Evolutionary conservation across 2,329 filamentous ascomycete species (phyloP), one percentile per base, ranked within the genome.

Genomic region (Ophiostoma triangulosporum): DNA sequence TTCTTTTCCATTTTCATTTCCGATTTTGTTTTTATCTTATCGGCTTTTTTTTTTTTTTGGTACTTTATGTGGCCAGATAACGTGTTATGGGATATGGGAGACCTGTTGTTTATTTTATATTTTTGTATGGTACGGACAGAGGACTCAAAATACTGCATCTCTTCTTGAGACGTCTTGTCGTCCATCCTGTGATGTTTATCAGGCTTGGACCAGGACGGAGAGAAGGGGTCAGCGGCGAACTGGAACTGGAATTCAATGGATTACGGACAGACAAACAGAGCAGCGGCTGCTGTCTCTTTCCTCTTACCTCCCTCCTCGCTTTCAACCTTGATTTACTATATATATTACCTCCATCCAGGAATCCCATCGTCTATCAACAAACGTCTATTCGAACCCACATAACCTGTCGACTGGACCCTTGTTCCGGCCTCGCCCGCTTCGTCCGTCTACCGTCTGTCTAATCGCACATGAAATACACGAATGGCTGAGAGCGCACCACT

Each of bases 11-110:
- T 17, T 31, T 9, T 46, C 33, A 29, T 48, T 49, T 40, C 17
- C 5, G 27, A 22, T 15, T 24, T 4, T 48, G 17, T 40, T 15
- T 22, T 31, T n/a, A 14, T 38, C 24, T 50, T 43, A 20, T 31
- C 26, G 27, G 43, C n/a, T 17, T 53, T 36, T 51, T 3, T 43
- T 48, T 50, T 14, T 38, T 50, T 51, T 50, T 4, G 8, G 6
- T 50, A 12, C 48, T n/a, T 46, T 27, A 29, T 48, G 52, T 46
- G 52, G 48, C 48, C 52, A 54, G 48, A 54, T 54, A 46, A 54
- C 36, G 52, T 46, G 26, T 50, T 46, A 46, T 36, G 48, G 48
- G 48, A 45, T 32, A 54, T 46, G 36, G 51, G 52, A 54, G 52
- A 50, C 38, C 35, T 46, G 26, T 17, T n/a, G 20, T 20, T 24